Conservation (phyloP, 106 monocot species). For the Dactylorhiza incarnata region DNA sequence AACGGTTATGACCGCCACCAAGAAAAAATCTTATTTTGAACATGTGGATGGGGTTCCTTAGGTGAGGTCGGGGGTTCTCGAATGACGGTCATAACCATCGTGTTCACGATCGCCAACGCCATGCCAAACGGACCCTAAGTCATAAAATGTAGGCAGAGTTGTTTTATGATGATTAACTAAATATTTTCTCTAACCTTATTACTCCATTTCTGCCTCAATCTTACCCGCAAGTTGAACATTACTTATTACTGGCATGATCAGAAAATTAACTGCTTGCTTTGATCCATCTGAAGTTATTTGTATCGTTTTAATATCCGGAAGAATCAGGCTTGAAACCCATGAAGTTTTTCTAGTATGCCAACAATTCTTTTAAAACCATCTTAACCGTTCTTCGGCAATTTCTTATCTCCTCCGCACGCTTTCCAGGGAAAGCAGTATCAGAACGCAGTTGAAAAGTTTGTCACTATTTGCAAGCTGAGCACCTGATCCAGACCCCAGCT, state of each 20-base stretch:
- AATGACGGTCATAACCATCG: no score
- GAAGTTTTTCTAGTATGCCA: background rate
- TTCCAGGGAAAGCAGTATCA: slow-evolving; percentile 92
- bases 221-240: background rate
- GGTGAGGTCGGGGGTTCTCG: no score
- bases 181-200: background rate
- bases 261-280: background rate
- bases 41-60: no score
- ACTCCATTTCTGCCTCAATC: background rate
- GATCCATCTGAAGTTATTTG: background rate
- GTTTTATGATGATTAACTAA: no score
- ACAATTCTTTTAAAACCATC: background rate
- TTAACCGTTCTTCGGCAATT: background rate
- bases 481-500: slow-evolving; percentile 16
- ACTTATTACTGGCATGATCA: background rate
- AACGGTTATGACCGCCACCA: no score
- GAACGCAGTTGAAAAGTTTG: slow-evolving; percentile 82
- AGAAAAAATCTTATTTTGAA: no score
- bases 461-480: slow-evolving; percentile 80
- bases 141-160: no score
- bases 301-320: background rate
- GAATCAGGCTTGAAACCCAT: background rate
- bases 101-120: no score
- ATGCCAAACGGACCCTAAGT: no score
- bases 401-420: background rate